Conservation (phyloP, 495 filamentous ascomycete genomes). For the Hyaloscypha hepaticicola region DNA sequence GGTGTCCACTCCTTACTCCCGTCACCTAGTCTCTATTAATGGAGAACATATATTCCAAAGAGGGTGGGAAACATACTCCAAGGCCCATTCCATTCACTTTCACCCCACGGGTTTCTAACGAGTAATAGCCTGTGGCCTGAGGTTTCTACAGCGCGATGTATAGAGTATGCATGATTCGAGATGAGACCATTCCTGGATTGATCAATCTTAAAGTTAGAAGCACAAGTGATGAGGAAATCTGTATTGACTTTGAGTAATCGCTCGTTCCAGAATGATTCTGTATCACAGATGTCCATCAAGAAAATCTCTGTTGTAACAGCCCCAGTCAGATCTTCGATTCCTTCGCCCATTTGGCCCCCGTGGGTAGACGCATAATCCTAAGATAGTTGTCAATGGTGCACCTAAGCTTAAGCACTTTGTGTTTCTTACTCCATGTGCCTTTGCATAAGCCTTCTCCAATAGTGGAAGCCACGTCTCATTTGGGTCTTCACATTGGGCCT, state of each 20-base stretch:
- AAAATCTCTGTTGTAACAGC: constrained; percentile 81
- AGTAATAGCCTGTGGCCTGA: constrained; percentile 73
- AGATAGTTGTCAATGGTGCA: no score
- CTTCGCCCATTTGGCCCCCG: constrained; percentile 50
- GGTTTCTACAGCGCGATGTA: constrained; percentile 77
- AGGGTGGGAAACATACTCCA: constrained; percentile 51
- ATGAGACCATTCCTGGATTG: constrained; percentile 68
- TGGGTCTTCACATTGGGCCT: constrained; percentile 68
- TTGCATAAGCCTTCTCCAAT: constrained; percentile 63
- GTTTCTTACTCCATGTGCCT: constrained; percentile 38
- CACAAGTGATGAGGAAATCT: constrained; percentile 82
- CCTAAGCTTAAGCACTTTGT: no score
- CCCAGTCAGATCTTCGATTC: constrained; percentile 87
- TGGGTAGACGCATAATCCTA: constrained; percentile 18
- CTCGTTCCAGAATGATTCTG: constrained; percentile 84
- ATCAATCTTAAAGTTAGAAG: constrained; percentile 47
- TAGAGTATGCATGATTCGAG: constrained; percentile 80
- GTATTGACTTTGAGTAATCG: constrained; percentile 80
- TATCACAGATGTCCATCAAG: constrained; percentile 78
- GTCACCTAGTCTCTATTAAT: constrained; percentile 39
- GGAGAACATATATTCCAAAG: no score
- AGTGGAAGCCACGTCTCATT: constrained; percentile 94
- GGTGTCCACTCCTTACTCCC: constrained; percentile 90
- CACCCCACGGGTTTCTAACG: constrained; percentile 87
- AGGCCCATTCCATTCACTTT: constrained; percentile 75